Base-by-base conservation (phyloP, 352 stramenopile species). In the Phytophthora meadii region DNA sequence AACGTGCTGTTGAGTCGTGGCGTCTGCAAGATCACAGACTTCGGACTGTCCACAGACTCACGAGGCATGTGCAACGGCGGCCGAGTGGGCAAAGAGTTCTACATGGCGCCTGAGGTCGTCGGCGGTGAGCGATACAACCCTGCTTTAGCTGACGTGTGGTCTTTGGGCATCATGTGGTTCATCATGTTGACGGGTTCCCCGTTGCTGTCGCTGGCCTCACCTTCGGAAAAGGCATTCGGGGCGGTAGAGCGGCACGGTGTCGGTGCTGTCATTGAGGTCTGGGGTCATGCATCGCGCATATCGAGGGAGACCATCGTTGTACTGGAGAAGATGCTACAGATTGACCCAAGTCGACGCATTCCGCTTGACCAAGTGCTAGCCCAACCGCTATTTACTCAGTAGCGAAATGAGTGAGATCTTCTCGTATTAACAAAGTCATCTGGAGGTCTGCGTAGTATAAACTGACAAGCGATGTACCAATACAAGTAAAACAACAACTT, bases 21-120 rank as follows among this genome's bases (percentile, higher is more conserved):
- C 0, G 54, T 74, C 8, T 85, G 73, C 63, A 84, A 86, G 55
- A 79, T 92, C 25, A 74, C 68, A 6, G 81, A 92, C 46, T 92
- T 89, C 55, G 83, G 79, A 1, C 68, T 89, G 5, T 76, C 76
- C 0, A 70, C 64, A 1, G 54, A 78, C 11, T 61, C 57, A 5
- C 34, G 2, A 17, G 4, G 4, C 8, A 32, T 61, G 1, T 79
- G 72, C 36, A 37, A 53, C 0, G 81, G 72, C 40, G 64, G 73
- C 8, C 52, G 40, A 63, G 82, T 90, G 5, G 79, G 83, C 14
- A 89, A 90, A 32, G 57, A 77, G 2, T 80, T 74, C 48, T 90
- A 89, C 57, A 90, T 89, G 81, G 80, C 84, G 0, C 79, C 80
- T 3, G 84, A 92, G 41, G 55, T 89, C 1, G 76, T 89, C 0